phyloP scores from a whole-genome alignment of 371 early-diverging fungal genomes.

The Rhizopus stolonifer region DNA sequence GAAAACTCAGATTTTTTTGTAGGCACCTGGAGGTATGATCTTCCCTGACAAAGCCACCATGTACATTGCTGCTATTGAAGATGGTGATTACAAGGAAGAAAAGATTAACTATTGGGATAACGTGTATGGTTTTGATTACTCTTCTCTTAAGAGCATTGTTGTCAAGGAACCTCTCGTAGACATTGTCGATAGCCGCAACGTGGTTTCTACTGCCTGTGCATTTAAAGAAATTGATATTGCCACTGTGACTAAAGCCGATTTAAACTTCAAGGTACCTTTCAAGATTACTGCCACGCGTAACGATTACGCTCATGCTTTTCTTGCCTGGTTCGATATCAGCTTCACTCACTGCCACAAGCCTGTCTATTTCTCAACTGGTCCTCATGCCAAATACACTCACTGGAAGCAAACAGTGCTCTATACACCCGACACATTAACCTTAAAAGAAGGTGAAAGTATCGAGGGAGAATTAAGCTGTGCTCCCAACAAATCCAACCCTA shows the following conservation, averaged over 20 bases:
- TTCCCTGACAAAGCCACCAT: constrained; percentile 93
- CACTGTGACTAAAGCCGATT: constrained; percentile 81
- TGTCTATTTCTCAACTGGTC: constrained; percentile 89
- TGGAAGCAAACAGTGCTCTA: constrained; percentile 99
- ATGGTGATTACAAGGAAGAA: constrained; percentile 91
- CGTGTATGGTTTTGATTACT: constrained; percentile 92
- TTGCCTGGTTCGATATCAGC: constrained; percentile 93
- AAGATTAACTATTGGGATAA: constrained; percentile 93
- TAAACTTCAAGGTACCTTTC: constrained; percentile 84
- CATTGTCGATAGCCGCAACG: constrained; percentile 78
- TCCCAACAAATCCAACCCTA: constrained; percentile 87
- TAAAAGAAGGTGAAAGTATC: constrained; percentile 80
- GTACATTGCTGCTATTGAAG: constrained; percentile 91
- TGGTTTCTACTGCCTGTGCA: constrained; percentile 72
- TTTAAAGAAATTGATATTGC: constrained; percentile 84
- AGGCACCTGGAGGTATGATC: constrained; percentile 75
- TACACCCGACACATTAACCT: constrained; percentile 66
- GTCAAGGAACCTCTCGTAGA: constrained; percentile 94
- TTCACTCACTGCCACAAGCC: constrained; percentile 89
- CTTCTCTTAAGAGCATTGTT: constrained; percentile 81
- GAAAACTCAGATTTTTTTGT: not conserved
- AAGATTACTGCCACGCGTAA: constrained; percentile 72
- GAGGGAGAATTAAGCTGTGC: constrained; percentile 76
- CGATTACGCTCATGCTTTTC: constrained; percentile 88
- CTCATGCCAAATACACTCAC: constrained; percentile 89